Evolutionary conservation across 108 stramenopile species (phyloP), one percentile per base, ranked within the genome.

Genomic region (Pinguiococcus pyrenoidosus): DNA sequence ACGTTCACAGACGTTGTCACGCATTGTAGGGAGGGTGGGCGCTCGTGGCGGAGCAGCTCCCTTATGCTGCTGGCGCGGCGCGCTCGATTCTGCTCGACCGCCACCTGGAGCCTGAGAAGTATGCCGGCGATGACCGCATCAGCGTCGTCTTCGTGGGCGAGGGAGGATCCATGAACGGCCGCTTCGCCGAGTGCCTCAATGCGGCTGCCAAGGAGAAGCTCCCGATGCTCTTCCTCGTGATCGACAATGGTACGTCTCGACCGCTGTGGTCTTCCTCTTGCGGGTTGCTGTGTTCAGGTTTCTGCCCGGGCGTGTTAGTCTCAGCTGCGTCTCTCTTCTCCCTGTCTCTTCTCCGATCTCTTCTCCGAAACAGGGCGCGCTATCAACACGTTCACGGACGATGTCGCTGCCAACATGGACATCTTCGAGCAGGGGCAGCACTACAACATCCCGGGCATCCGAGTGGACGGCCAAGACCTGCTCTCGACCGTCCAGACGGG

Each of bases 21-120:
- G n/a, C n/a, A n/a, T 23, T 23, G n/a, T 87, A 92, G 72, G 92
- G 92, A 38, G 92, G 92, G 44, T 95, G 92, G 92, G 92, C 92
- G 1, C 73, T 95, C 48, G 92, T 95, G 2, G 72, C 83, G 17
- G 92, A 95, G 62, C 88, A 94, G 64, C 74, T 95, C 10, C 89
- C 92, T 16, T 95, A 95, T 63, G 92, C 92, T 30, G 81, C 71
- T 3, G 92, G 92, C 37, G 89, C 88, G n/a, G 92, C 89, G 24
- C 85, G 91, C 49, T 75, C 79, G 37, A 95, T 95, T 56, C 55
- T 88, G 45, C 47, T 91, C 46, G 92, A 95, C 72, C 81, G 92
- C 2, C 64, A 66, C 30, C 58, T 95, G 64, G 71, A 76, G 20
- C 69, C 77, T 37, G 14, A 14, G 42, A 18, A 21, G 42, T 13